phyloP scores from a whole-genome alignment of 2,329 filamentous ascomycete genomes.

The Anthostomella pinea region DNA sequence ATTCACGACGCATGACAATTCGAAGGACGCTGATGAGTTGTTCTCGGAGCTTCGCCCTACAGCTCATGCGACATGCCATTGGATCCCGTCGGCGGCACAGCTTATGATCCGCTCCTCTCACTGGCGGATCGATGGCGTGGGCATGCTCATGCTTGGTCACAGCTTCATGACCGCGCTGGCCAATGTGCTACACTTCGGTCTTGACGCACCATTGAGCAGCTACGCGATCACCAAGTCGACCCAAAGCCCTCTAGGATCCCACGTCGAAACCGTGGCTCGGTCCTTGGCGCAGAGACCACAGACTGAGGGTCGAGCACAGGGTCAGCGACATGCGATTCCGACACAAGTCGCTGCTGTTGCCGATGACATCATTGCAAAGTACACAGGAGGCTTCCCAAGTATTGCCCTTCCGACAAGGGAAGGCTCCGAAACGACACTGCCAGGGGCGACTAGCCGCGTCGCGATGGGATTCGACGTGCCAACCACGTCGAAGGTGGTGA shows the following conservation, averaged over 20 bases:
- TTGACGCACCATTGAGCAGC: neutral
- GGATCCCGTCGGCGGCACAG: constrained; percentile 13
- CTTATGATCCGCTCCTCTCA: constrained; percentile 17
- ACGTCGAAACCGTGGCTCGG: neutral
- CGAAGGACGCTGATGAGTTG: constrained; percentile 7
- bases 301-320: neutral
- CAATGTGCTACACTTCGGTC: constrained; percentile 2
- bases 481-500: constrained; percentile 7
- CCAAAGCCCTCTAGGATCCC: neutral
- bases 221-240: neutral
- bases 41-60: constrained; percentile 10
- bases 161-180: constrained; percentile 14
- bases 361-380: constrained; percentile 13
- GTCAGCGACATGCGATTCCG: neutral
- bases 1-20: constrained; percentile 9
- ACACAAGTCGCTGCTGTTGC: constrained; percentile 10
- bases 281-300: neutral
- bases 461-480: constrained; percentile 5
- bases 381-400: constrained; percentile 16
- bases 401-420: constrained; percentile 21
- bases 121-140: constrained; percentile 21
- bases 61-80: constrained; percentile 17
- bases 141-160: constrained; percentile 13
- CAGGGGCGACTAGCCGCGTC: constrained; percentile 5
- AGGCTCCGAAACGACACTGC: constrained; percentile 4